Evolutionary conservation across 805 yeast species (phyloP), one percentile per base, ranked within the genome.

Genomic region (Blastobotrys robertii): DNA sequence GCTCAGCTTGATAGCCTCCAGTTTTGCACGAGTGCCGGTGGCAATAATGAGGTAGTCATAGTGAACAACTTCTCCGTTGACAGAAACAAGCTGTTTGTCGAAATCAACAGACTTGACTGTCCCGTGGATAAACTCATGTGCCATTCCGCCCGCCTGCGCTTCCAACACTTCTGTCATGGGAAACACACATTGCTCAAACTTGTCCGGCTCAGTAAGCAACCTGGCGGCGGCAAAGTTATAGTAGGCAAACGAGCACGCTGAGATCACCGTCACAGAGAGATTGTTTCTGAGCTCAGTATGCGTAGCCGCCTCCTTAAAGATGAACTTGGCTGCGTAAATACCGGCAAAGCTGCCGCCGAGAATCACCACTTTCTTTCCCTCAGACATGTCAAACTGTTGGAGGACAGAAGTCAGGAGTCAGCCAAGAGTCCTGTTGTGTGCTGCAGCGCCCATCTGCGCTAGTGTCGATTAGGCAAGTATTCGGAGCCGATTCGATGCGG

Each of bases 31-130:
- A 11, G 52, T 38, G 7, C 56, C 56, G 29, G 55, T 40, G 9
- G 53, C 54, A 29, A 52, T 30, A 11, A 52, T 38, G 34, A 52
- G 32, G 29, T 11, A 19, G 38, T 51, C 53, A 22, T 47, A 52
- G 4, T 32, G 6, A n/a, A 41, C 14, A 11, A 44, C 3, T 4
- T 25, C 9, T 5, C 41, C 30, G 16, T 37, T 45, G 19, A 33
- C 37, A 8, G 33, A 9, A 15, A 49, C 44, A 4, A 39, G 15
- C 39, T 50, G 35, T 28, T 25, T 19, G n/a, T 46, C 50, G 22
- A 39, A 32, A 30, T 51, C 46, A 9, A 44, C 48, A 5, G 30
- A 30, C 8, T 44, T 41, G 8, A 39, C 56, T 2, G 33, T 12
- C 2, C 46, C 54, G 11, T 44, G 41, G 36, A 49, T 41, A 30